phyloP scores from a whole-genome alignment of 192 early-diverging fungal species.

The Coemansia sp. region DNA sequence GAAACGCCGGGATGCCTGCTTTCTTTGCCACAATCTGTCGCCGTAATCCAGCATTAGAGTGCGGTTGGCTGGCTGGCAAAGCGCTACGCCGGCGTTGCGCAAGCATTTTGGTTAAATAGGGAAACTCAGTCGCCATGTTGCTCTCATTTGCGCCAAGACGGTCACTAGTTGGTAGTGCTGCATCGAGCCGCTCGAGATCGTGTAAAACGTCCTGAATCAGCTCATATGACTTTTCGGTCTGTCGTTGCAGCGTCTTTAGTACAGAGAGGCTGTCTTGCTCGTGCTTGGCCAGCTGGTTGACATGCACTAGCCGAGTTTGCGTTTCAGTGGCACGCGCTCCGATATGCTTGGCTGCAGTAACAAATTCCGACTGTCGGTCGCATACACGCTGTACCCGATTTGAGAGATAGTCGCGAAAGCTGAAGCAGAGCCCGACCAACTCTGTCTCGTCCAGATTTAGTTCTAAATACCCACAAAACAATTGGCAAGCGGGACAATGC shows the following conservation, averaged over 20 bases:
- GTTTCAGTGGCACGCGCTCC: conserved; percentile 30
- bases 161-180: conserved; percentile 21
- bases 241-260: conserved; percentile 41
- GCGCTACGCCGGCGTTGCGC: conserved; percentile 20
- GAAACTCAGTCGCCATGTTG: conserved; percentile 17
- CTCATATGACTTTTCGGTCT: conserved; percentile 53
- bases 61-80: conserved; percentile 17
- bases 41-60: conserved; percentile 21
- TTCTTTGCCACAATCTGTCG: conserved; percentile 39
- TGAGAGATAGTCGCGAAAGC: conserved; percentile 46
- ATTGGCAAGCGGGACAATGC: neutral
- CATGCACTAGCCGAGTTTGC: conserved; percentile 18
- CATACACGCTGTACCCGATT: conserved; percentile 40
- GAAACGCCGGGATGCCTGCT: conserved; percentile 27
- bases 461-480: conserved; percentile 20
- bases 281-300: conserved; percentile 33
- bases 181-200: conserved; percentile 50
- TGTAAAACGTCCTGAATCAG: conserved; percentile 48
- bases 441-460: conserved; percentile 51
- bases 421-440: conserved; percentile 47
- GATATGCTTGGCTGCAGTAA: conserved; percentile 33
- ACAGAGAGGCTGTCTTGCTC: conserved; percentile 34
- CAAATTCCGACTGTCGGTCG: conserved; percentile 37
- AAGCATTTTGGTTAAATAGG: conserved; percentile 19
- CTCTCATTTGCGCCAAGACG: conserved; percentile 19